Base-by-base conservation (phyloP, 2,329 filamentous ascomycete genomes). In the Pseudodiploospora longispora region DNA sequence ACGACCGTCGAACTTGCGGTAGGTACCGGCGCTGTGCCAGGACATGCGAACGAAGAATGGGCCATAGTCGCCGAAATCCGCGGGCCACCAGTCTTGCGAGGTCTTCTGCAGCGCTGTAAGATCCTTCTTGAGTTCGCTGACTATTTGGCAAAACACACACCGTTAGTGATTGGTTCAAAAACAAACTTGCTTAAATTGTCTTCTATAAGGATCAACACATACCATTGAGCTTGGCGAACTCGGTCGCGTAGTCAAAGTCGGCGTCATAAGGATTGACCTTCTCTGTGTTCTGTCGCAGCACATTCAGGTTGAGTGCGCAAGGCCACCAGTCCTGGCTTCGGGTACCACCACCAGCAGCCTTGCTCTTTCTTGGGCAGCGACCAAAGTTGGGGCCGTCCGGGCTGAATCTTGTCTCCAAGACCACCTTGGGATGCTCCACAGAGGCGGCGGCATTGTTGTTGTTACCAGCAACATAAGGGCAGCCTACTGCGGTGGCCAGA, bases 11-110 rank as follows among this genome's bases (percentile, higher is more conserved):
- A 72, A 73, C 59, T 84, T 78, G 56, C 85, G 83, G 19, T 47
- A 44, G n/a, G 41, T 90, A 48, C 85, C 85, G 28, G 85, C 78
- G 52, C 80, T 81, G 72, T 89, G 85, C 85, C 85, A 90, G 48
- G 83, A 81, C 82, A 89, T 82, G 46, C 85, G 83, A 59, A 90
- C 74, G 63, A 90, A 88, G 29, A 89, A 74, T 63, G 85, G 84
- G 52, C 85, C 85, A 55, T 89, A 90, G 72, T 88, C 83, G 44
- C 85, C 85, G 57, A 85, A 87, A 60, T 90, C 85, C 30, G 85
- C 85, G 1, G 85, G 85, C 85, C 85, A 90, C 78, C 78, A 88
- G 35, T 85, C 80, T 66, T 89, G 80, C 3, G 83, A 88, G 60
- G 87, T 80, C 41, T 85, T 89, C 81, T 88, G 83, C 56, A 89